A percentile compares a stretch with the other conserved stretches of the same genome.
These are phyloP conservation scores for Pleurotus platypus DNA, from an alignment of 768 basidiomycete species.

Conservation along the genomic window DNA sequence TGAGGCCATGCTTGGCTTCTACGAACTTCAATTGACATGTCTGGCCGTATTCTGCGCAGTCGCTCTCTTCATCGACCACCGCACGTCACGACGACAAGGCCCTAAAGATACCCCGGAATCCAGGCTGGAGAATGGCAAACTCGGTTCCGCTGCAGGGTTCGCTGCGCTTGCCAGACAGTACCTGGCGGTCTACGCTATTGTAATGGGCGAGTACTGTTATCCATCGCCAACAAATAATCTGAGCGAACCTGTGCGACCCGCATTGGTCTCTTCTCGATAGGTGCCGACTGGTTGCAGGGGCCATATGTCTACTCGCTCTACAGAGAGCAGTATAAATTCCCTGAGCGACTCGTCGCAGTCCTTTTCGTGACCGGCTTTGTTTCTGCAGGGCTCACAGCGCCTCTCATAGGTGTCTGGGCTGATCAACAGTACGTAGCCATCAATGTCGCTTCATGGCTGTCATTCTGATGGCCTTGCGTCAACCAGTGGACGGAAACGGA, in stretches of 20 bases:
- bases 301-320: constrained; percentile 79
- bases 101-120: constrained; percentile 11
- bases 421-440: constrained; percentile 58
- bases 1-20: constrained; percentile 22
- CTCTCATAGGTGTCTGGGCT: constrained; percentile 73
- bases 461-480: not conserved
- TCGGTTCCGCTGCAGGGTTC: constrained; percentile 13
- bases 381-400: constrained; percentile 65
- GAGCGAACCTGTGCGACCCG: not conserved
- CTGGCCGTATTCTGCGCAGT: constrained; percentile 29
- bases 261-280: constrained; percentile 26
- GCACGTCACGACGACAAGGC: constrained; percentile 19
- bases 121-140: constrained; percentile 10
- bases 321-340: constrained; percentile 59
- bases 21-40: constrained; percentile 35
- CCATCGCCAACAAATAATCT: not conserved
- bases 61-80: constrained; percentile 30
- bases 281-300: constrained; percentile 78
- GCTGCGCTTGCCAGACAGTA: constrained; percentile 45
- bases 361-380: constrained; percentile 79
- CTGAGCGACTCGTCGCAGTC: constrained; percentile 62
- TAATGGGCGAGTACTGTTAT: constrained; percentile 53
- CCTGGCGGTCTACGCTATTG: constrained; percentile 64
- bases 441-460: not conserved
- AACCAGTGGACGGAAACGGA: constrained; percentile 57